These are phyloP conservation scores for Selaginella moellendorffii DNA, from an alignment of 75 land plant genomes.

Conservation along the genomic window DNA sequence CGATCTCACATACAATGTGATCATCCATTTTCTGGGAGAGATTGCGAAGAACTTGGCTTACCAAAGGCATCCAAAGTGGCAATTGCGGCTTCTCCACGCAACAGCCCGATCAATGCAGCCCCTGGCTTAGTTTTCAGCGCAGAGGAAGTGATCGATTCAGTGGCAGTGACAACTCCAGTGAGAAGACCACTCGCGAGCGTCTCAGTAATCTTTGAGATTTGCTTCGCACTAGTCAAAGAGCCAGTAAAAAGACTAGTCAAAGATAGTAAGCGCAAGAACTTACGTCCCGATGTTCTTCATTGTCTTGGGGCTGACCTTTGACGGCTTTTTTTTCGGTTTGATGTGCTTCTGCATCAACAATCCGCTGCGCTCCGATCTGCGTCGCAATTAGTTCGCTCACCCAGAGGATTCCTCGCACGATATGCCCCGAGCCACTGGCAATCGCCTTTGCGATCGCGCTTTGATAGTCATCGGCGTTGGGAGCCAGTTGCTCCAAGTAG, in stretches of 20 bases:
- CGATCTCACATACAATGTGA: neutral
- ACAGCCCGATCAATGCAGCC: neutral
- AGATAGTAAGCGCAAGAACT: neutral
- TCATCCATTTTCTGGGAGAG: neutral
- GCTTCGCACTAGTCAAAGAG: neutral
- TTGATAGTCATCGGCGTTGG: slow-evolving; percentile 53
- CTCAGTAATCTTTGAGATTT: neutral
- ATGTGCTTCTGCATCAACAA: neutral
- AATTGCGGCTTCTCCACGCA: neutral
- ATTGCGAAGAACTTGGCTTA: neutral
- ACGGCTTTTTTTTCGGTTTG: slow-evolving; percentile 5
- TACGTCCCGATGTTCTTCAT: slow-evolving; percentile 10
- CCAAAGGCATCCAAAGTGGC: neutral
- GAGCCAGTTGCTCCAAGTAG: slow-evolving; percentile 22
- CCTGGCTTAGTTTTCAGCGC: neutral
- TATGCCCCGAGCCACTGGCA: slow-evolving; percentile 49
- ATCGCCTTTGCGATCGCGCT: slow-evolving; percentile 51
- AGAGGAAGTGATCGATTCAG: neutral
- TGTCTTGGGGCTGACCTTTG: slow-evolving; percentile 7
- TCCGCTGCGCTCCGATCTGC: slow-evolving; percentile 17
- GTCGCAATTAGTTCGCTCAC: slow-evolving; percentile 33
- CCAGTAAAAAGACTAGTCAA: neutral
- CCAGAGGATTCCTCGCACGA: slow-evolving; percentile 55
- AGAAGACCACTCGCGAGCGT: neutral
- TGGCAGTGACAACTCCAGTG: neutral